Percentiles rank a stretch among this genome's conserved stretches.
These are phyloP conservation scores for Rubia yunnanensis DNA, from an alignment of 257 asterid species.

Conservation along the genomic window DNA sequence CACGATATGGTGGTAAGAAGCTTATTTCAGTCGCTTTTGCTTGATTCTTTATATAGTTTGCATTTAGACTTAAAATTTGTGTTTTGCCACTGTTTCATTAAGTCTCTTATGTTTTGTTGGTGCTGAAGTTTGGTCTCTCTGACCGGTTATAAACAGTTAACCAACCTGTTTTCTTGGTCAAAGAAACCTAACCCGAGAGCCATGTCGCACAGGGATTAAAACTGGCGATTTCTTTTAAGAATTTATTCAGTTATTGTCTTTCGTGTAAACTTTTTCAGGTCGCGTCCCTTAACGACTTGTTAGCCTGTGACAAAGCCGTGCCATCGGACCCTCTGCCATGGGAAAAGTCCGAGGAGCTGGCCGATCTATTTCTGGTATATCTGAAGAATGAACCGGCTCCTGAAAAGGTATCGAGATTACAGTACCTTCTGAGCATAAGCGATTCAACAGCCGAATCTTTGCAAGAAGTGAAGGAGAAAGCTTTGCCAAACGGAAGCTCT, in stretches of 20 bases:
- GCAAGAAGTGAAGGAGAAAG: constrained; percentile 41
- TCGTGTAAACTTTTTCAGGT: constrained; percentile 41
- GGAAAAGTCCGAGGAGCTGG: constrained; percentile 77
- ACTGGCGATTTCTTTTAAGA: not conserved
- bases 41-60: not conserved
- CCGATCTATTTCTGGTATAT: constrained; percentile 62
- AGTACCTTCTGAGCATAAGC: constrained; percentile 71
- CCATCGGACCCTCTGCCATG: constrained; percentile 70
- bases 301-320: constrained; percentile 95
- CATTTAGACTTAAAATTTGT: not conserved
- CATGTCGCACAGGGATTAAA: too few species aligned
- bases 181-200: too few species aligned
- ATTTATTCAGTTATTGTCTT: constrained; percentile 3
- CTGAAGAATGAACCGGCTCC: constrained; percentile 45
- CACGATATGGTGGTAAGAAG: constrained; percentile 64
- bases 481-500: constrained; percentile 26
- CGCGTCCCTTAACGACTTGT: constrained; percentile 70
- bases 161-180: too few species aligned
- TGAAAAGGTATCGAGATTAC: constrained; percentile 61
- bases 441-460: constrained; percentile 65
- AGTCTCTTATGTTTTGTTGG: too few species aligned
- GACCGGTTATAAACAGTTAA: too few species aligned
- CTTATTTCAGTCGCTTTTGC: not conserved
- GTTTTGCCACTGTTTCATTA: too few species aligned
- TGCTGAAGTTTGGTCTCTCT: too few species aligned